Percentiles rank a stretch among this genome's conserved stretches.
These are phyloP conservation scores for Aegilops sharonensis DNA, from an alignment of 176 grass and related monocot species.

Conservation along the genomic window DNA sequence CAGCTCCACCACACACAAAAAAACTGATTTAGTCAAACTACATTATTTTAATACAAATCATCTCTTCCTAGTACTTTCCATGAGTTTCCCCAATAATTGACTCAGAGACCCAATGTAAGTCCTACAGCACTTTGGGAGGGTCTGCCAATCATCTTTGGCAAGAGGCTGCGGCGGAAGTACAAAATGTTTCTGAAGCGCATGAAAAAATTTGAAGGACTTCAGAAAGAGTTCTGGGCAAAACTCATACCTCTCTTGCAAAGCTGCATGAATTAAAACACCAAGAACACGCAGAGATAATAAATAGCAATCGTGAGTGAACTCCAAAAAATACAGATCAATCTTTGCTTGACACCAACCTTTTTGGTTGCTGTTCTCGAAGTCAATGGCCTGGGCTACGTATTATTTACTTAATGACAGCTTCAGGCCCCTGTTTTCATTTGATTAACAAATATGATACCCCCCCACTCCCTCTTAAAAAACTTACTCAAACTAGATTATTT, in stretches of 20 bases:
- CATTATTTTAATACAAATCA: not conserved
- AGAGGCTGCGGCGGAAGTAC: slow-evolving; percentile 5
- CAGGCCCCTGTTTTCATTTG: not conserved
- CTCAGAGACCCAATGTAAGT: not conserved
- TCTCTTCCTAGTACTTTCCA: not conserved
- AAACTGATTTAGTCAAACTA: not conserved
- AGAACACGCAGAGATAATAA: not conserved
- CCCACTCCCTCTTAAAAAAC: not conserved
- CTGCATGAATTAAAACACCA: slow-evolving; percentile 22
- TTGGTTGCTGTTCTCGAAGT: not conserved
- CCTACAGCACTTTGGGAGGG: not conserved
- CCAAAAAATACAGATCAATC: not conserved
- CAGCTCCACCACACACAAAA: not conserved
- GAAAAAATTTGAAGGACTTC: slow-evolving; percentile 8
- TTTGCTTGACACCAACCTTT: not conserved
- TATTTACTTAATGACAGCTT: too few species aligned
- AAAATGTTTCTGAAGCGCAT: slow-evolving; percentile 36
- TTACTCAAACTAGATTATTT: not conserved
- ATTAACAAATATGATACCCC: not conserved
- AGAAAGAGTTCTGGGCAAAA: not conserved
- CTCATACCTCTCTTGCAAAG: slow-evolving; percentile 18
- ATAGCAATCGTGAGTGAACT: not conserved
- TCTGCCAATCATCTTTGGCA: slow-evolving; percentile 23
- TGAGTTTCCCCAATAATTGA: not conserved
- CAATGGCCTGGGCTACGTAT: not conserved